Percentiles rank a stretch among this genome's conserved stretches.
These are phyloP conservation scores for Aspergillus transmontanensis DNA, from an alignment of 2,329 filamentous ascomycete species.

Conservation along the genomic window DNA sequence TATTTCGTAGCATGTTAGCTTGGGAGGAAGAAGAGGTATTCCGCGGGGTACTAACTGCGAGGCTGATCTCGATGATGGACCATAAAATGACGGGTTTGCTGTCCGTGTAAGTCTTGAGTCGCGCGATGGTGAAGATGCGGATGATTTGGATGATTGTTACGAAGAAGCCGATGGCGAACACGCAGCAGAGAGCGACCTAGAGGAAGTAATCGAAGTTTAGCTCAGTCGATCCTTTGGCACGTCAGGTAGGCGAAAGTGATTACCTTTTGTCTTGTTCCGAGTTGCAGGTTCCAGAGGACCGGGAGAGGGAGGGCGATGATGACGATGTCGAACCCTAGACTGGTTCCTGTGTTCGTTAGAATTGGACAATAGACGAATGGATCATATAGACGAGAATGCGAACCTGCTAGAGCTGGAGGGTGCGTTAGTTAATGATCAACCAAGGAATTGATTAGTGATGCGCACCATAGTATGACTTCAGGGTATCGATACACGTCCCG, in stretches of 20 bases:
- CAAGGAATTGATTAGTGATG: neutral
- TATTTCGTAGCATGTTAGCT: neutral
- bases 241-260: neutral
- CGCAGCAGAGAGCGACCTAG: slow-evolving; percentile 44
- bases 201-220: neutral
- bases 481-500: slow-evolving; percentile 42
- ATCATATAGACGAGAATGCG: neutral
- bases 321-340: slow-evolving; percentile 25
- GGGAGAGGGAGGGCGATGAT: slow-evolving; percentile 30
- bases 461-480: slow-evolving; percentile 50
- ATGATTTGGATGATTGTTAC: slow-evolving; percentile 55
- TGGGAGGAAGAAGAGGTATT: neutral
- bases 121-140: slow-evolving; percentile 53
- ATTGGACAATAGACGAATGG: neutral
- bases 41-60: slow-evolving; percentile 34
- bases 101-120: slow-evolving; percentile 50
- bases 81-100: slow-evolving; percentile 47
- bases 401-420: slow-evolving; percentile 11
- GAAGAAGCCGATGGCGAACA: slow-evolving; percentile 56
- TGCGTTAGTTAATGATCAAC: neutral
- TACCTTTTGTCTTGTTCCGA: slow-evolving; percentile 22
- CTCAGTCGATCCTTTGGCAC: neutral
- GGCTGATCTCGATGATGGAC: slow-evolving; percentile 50
- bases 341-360: slow-evolving; percentile 20
- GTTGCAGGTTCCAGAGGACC: slow-evolving; percentile 23